phyloP scores from a whole-genome alignment of 441 rosid species.

The Jatropha podagrica region DNA sequence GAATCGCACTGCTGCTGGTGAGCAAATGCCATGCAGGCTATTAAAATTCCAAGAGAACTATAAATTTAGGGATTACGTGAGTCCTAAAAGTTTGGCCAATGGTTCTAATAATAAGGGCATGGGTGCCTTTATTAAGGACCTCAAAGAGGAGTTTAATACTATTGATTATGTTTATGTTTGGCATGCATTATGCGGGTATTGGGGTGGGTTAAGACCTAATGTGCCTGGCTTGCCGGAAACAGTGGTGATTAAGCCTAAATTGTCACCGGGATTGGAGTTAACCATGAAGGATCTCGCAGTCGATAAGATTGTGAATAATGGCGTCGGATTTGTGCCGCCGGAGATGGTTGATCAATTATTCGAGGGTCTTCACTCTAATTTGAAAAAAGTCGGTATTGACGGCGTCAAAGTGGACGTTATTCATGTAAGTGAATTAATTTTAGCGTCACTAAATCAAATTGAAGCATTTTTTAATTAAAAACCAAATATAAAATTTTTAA shows the following conservation, averaged over 20 bases:
- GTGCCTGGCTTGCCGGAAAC: slow-evolving; percentile 62
- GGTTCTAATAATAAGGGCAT: slow-evolving; percentile 44
- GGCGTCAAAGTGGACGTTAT: slow-evolving; percentile 98
- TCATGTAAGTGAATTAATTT: slow-evolving; percentile 52
- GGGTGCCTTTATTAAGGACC: slow-evolving; percentile 74
- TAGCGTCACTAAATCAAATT: no score
- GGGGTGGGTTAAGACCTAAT: slow-evolving; percentile 85
- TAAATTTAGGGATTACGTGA: slow-evolving; percentile 71
- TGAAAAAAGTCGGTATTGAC: slow-evolving; percentile 68
- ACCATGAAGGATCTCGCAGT: slow-evolving; percentile 93
- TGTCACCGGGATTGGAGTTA: slow-evolving; percentile 61
- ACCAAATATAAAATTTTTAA: no score
- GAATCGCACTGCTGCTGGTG: slow-evolving; percentile 69
- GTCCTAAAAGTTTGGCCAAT: slow-evolving; percentile 28
- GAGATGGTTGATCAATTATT: slow-evolving; percentile 56
- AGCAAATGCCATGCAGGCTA: slow-evolving; percentile 93
- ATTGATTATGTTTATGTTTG: slow-evolving; percentile 85
- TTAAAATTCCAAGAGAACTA: slow-evolving; percentile 76
- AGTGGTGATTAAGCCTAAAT: slow-evolving; percentile 44
- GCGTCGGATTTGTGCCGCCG: slow-evolving; percentile 72
- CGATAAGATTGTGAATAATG: slow-evolving; percentile 67
- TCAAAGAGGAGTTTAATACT: slow-evolving; percentile 71
- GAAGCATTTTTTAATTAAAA: no score
- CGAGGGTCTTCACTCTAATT: slow-evolving; percentile 80
- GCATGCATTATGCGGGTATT: slow-evolving; percentile 93